phyloP scores from a whole-genome alignment of 2,329 filamentous ascomycete genomes.

The Neofusicoccum sp. region DNA sequence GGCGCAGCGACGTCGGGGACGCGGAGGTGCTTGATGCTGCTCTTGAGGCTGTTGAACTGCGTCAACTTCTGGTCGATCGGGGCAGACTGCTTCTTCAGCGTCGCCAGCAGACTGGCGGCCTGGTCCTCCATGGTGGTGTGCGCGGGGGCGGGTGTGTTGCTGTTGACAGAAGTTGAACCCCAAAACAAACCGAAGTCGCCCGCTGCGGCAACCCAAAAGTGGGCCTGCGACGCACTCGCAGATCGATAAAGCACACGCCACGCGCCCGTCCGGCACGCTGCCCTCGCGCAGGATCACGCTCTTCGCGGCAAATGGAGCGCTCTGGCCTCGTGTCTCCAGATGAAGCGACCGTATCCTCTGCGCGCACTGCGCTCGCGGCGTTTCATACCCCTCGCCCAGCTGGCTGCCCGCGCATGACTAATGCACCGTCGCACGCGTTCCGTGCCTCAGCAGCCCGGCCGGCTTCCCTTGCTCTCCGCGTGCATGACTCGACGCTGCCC shows the following conservation, averaged over 20 bases:
- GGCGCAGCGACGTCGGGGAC: constrained; percentile 72
- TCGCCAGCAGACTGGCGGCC: constrained; percentile 52
- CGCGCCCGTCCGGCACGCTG: too few relatives aligned
- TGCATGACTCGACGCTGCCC: constrained; percentile 6
- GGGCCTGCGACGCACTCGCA: too few relatives aligned
- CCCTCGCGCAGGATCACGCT: too few relatives aligned
- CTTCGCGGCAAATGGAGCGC: background rate
- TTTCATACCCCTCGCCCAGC: background rate
- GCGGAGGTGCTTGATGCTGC: constrained; percentile 87
- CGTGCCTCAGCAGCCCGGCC: background rate
- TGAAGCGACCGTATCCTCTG: background rate
- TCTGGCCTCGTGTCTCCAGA: background rate
- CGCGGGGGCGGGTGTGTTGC: constrained; percentile 10
- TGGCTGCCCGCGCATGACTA: background rate
- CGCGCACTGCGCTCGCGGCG: background rate
- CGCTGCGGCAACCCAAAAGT: background rate
- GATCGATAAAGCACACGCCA: too few relatives aligned
- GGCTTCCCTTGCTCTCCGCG: constrained; percentile 4
- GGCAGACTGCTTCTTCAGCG: constrained; percentile 61
- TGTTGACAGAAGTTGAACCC: constrained; percentile 12
- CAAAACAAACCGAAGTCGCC: too few relatives aligned
- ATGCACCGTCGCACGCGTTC: background rate
- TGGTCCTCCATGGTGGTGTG: constrained; percentile 54
- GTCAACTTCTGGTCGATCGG: constrained; percentile 69
- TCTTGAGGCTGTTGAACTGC: constrained; percentile 73